A percentile compares a stretch with the other conserved stretches of the same genome.
phyloP scores from a whole-genome alignment of 495 filamentous ascomycete genomes.

The Staphylotrichum longicolle region DNA sequence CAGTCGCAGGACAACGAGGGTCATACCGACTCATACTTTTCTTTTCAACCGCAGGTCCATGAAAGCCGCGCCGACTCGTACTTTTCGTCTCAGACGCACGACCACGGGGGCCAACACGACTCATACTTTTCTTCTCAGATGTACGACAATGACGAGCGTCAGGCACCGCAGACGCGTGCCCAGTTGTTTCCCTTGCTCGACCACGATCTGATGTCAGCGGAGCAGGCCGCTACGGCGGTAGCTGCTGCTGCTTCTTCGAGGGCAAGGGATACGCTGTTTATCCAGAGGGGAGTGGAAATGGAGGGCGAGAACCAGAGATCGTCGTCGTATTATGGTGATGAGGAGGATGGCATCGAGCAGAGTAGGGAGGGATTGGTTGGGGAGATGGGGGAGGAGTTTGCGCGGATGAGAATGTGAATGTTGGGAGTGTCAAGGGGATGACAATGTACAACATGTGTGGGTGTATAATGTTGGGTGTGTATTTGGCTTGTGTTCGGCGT shows the following conservation, averaged over 20 bases:
- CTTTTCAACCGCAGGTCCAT: neutral
- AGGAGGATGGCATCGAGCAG: neutral
- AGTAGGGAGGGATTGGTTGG: neutral
- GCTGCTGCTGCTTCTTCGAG: neutral
- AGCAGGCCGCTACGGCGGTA: constrained; percentile 4
- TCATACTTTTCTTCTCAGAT: too few relatives aligned
- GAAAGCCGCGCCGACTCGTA: too few relatives aligned
- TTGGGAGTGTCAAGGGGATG: too few relatives aligned
- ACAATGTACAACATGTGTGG: too few relatives aligned
- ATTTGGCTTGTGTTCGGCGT: too few relatives aligned
- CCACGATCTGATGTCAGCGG: neutral
- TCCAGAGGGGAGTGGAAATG: constrained; percentile 1
- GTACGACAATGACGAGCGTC: too few relatives aligned
- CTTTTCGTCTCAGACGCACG: too few relatives aligned
- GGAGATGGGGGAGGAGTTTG: neutral
- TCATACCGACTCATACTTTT: too few relatives aligned
- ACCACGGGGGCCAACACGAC: too few relatives aligned
- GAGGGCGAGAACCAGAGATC: neutral
- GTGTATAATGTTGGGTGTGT: too few relatives aligned
- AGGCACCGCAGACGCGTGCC: neutral
- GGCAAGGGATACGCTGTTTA: constrained; percentile 2
- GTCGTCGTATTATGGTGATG: constrained; percentile 12
- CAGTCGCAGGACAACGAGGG: neutral
- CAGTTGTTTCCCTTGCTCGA: constrained; percentile 13
- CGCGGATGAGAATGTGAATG: constrained; percentile 1